phyloP scores from a whole-genome alignment of 306 rosid species.

The Pachyrhizus erosus region DNA sequence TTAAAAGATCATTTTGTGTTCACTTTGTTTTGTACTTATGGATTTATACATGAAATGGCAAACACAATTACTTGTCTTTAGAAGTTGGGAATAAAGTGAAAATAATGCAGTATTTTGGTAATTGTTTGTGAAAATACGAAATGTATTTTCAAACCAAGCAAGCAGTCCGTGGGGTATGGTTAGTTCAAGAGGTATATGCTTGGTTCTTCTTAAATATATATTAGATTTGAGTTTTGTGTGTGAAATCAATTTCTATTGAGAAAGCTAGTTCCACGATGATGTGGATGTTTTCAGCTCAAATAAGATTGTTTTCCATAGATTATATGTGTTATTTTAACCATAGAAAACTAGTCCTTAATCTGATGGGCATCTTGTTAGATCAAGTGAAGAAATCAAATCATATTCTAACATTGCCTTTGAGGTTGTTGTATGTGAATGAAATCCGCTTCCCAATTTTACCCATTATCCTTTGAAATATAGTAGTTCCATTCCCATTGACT shows the following conservation, averaged over 20 bases:
- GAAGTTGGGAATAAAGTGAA: neutral
- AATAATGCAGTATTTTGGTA: neutral
- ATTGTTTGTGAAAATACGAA: neutral
- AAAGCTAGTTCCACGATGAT: neutral
- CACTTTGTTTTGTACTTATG: neutral
- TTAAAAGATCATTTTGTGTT: too few relatives aligned
- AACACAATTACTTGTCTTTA: neutral
- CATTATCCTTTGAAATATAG: constrained; percentile 32
- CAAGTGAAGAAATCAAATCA: constrained; percentile 9
- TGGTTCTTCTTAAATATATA: neutral
- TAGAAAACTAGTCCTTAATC: neutral
- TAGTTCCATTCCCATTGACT: constrained; percentile 14
- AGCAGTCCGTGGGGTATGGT: neutral
- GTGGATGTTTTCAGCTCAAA: neutral
- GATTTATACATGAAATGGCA: neutral
- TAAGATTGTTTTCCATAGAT: neutral
- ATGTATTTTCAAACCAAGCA: neutral
- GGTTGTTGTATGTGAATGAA: constrained; percentile 18
- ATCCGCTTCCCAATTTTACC: neutral
- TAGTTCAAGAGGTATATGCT: neutral
- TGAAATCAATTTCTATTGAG: neutral
- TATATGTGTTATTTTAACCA: neutral
- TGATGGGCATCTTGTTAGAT: constrained; percentile 13
- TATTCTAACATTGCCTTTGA: constrained; percentile 23
- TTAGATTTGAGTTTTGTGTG: neutral